Conservation (phyloP, 306 rosid genomes). For the Fragaria iinumae region DNA sequence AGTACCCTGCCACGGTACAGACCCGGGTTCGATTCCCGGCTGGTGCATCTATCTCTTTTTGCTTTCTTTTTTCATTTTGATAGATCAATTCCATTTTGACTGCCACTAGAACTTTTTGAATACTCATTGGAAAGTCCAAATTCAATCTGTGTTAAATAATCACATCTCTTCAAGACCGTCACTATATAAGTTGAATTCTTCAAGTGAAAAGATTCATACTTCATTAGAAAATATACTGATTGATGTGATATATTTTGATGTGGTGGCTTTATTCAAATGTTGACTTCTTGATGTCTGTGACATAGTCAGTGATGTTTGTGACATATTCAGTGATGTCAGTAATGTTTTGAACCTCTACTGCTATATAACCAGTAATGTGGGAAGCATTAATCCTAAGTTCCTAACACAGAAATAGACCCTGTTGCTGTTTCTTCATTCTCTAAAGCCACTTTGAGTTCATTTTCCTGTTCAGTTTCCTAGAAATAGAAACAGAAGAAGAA, state of each 20-base stretch:
- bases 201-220: too few relatives aligned
- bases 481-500: background rate
- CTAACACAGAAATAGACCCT: background rate
- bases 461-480: background rate
- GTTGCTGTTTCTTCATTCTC: background rate
- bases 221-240: background rate
- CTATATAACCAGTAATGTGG: background rate
- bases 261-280: background rate
- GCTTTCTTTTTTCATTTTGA: too few relatives aligned
- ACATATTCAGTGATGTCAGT: slow-evolving; percentile 1
- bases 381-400: background rate
- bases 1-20: slow-evolving; percentile 38
- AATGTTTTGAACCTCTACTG: background rate
- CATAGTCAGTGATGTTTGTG: background rate
- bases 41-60: slow-evolving; percentile 28
- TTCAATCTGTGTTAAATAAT: too few relatives aligned
- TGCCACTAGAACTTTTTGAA: too few relatives aligned
- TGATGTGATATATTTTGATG: background rate
- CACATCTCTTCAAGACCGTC: too few relatives aligned
- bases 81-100: too few relatives aligned
- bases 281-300: background rate
- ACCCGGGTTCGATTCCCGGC: slow-evolving; percentile 58
- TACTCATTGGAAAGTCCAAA: too few relatives aligned
- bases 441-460: background rate
- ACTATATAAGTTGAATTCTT: too few relatives aligned